These are phyloP conservation scores for Deinandra increscens DNA, from an alignment of 129 eudicot genomes.

Conservation along the genomic window DNA sequence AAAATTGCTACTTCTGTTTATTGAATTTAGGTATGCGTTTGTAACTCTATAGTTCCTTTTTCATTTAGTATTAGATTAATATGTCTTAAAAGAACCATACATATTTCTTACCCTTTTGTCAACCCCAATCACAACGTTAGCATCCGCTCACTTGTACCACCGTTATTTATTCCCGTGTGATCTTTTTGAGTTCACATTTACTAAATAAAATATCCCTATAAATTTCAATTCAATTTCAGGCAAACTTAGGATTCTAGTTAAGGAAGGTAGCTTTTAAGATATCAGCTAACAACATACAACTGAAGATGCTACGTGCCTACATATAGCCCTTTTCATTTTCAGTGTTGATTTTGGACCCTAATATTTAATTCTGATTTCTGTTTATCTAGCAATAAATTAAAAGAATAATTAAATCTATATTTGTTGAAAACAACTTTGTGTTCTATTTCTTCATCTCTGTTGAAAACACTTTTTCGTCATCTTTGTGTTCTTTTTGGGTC, in stretches of 20 bases:
- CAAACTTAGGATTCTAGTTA: background rate
- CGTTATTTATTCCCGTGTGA: background rate
- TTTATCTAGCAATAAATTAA: too few relatives aligned
- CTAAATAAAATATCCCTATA: background rate
- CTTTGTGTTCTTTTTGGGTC: background rate
- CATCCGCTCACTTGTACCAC: background rate
- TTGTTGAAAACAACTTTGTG: background rate
- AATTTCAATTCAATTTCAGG: background rate
- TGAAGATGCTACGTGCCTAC: background rate
- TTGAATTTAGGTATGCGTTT: background rate
- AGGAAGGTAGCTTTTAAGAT: background rate
- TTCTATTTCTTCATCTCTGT: background rate
- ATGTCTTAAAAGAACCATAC: background rate
- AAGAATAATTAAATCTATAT: background rate
- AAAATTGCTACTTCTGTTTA: background rate
- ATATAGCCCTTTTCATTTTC: background rate
- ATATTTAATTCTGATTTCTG: background rate
- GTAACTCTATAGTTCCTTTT: background rate
- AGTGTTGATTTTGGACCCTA: background rate
- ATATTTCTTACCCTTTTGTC: background rate
- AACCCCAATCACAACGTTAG: background rate
- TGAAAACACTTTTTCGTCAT: too few relatives aligned
- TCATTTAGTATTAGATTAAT: background rate
- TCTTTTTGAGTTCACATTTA: background rate
- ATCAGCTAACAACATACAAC: background rate